Percentiles rank a stretch among this genome's conserved stretches.
Conservation (phyloP, 805 yeast genomes). For the Metschnikowia aberdeeniae region DNA sequence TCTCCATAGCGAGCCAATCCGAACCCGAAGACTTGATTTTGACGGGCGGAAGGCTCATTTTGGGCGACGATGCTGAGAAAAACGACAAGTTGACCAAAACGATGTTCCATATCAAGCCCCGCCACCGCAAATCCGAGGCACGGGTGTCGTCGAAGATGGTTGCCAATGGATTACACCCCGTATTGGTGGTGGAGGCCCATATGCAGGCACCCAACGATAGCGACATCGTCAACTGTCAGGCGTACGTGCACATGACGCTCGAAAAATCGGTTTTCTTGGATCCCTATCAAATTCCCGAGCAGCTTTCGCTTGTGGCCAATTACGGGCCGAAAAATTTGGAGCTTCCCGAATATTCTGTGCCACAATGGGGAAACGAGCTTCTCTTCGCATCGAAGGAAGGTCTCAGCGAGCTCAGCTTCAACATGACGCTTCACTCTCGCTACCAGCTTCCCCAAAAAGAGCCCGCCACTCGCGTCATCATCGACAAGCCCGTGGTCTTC, state of each 20-base stretch:
- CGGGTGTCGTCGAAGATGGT: conserved; percentile 3
- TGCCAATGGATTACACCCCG: conserved; percentile 38
- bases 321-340: conserved; percentile 37
- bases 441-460: conserved; percentile 31
- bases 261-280: conserved; percentile 35
- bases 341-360: conserved; percentile 35
- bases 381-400: conserved; percentile 25
- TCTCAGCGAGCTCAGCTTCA: conserved; percentile 10
- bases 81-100: conserved; percentile 23
- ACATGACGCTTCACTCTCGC: conserved; percentile 33
- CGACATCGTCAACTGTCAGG: conserved; percentile 23
- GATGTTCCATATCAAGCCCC: conserved; percentile 39
- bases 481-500: conserved; percentile 28
- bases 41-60: conserved; percentile 31
- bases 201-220: conserved; percentile 23
- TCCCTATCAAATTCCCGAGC: conserved; percentile 32
- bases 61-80: conserved; percentile 18
- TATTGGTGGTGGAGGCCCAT: conserved; percentile 14
- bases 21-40: conserved; percentile 32
- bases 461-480: conserved; percentile 11
- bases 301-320: conserved; percentile 21
- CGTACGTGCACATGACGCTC: conserved; percentile 31
- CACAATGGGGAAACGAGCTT: conserved; percentile 39
- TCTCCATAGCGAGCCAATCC: conserved; percentile 26
- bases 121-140: conserved; percentile 23